Evolutionary conservation across 345 rosid species (phyloP).

Genomic region (Citrus inodora): DNA sequence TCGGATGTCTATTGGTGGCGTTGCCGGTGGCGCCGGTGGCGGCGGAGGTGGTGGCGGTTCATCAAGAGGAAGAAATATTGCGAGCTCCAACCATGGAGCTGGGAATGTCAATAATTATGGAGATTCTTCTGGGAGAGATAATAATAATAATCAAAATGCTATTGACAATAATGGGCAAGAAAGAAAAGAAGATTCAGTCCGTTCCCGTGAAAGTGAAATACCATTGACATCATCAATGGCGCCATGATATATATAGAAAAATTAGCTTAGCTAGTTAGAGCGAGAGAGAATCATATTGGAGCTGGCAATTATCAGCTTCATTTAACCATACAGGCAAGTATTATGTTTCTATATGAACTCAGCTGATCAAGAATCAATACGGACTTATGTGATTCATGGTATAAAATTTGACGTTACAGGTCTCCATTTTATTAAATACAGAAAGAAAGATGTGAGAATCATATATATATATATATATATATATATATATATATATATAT

Average conservation of each 20-base stretch:
- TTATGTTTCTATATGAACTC: too few species aligned
- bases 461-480: too few species aligned
- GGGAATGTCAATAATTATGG: background rate
- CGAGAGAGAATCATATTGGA: background rate
- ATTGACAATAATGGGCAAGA: background rate
- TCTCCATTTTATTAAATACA: too few species aligned
- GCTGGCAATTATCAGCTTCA: background rate
- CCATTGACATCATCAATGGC: slow-evolving; percentile 37
- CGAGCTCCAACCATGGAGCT: background rate
- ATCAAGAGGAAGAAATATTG: background rate
- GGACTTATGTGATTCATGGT: too few species aligned
- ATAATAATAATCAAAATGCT: background rate
- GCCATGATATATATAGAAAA: slow-evolving; percentile 7
- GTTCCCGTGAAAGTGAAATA: slow-evolving; percentile 40
- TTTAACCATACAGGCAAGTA: background rate
- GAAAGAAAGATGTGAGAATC: too few species aligned
- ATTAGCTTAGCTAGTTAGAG: background rate
- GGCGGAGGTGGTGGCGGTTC: background rate
- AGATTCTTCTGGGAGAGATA: background rate
- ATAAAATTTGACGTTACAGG: too few species aligned
- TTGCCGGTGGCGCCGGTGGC: background rate
- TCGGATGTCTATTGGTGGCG: slow-evolving; percentile 34
- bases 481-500: too few species aligned
- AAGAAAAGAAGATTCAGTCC: background rate
- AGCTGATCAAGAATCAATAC: too few species aligned